Base-by-base conservation (phyloP, 306 rosid species). In the Morella rubra region DNA sequence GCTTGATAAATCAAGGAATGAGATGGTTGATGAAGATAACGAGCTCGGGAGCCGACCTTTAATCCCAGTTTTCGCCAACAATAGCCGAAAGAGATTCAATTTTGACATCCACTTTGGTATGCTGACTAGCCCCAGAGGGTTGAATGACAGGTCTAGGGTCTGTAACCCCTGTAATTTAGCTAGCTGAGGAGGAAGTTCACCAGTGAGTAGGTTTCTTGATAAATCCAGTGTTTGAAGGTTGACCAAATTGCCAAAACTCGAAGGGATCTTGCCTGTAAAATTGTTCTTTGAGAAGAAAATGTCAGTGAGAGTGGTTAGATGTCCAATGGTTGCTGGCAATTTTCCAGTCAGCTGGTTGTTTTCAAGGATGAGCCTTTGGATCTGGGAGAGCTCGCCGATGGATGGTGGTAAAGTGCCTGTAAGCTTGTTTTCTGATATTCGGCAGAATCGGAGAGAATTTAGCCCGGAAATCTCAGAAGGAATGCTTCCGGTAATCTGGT, bases 381-480 rank as follows among this genome's bases (percentile, higher is more conserved):
- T 51, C 45, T 78, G 84, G n/a, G 74, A 55, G 54, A 91, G 91
- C 66, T 71, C 81, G 16, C 96, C 93, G 41, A 87, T 78, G 58
- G 91, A 84, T 20, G 76, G 47, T 22, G 96, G 96, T 46, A 91
- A 65, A 44, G 16, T 40, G 4, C 90, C 91, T 4, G 45, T 50
- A 2, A 89, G 56, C 76, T 27, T 81, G 76, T 91, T 91, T 50
- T 82, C 87, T 37, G 86, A 86, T 18, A 89, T 13, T 41, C 87
- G 80, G 47, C 77, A 91, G 27, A 82, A 87, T 2, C 9, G 73
- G 4, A 89, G 70, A 52, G 96, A 91, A 65, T 14, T 71, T 1
- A 91, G 89, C 53, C 83, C 84, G 9, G 89, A 84, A 47, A 89
- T 64, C 0, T 90, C 89, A 72, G 87, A 71, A 44, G 91, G 96